Percentiles rank a stretch among this genome's conserved stretches.
Evolutionary conservation across 768 basidiomycete genomes (phyloP).

Genomic region (Mycena alexandri): DNA sequence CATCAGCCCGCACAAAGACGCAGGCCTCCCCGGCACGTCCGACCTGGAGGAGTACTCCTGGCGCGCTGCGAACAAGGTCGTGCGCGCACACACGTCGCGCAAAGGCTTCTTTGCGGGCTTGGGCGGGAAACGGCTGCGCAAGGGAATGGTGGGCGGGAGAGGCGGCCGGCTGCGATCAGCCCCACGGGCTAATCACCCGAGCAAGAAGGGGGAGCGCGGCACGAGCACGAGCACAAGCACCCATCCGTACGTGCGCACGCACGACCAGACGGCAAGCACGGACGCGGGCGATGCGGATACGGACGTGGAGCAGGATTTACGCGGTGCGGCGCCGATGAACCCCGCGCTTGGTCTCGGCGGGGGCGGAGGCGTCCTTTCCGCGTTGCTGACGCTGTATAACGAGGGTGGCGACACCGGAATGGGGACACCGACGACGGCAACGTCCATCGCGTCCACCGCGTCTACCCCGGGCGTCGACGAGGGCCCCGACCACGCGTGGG

Average conservation of each 20-base stretch:
- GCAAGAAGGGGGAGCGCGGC: too few relatives aligned
- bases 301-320: slow-evolving; percentile 40
- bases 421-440: too few relatives aligned
- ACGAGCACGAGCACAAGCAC: too few relatives aligned
- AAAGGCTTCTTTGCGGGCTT: slow-evolving; percentile 39
- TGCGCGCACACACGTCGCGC: slow-evolving; percentile 56
- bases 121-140: not conserved
- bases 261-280: slow-evolving; percentile 1
- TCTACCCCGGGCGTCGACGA: slow-evolving; percentile 39
- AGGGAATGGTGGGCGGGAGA: not conserved
- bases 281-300: too few relatives aligned
- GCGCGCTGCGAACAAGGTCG: slow-evolving; percentile 57
- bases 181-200: too few relatives aligned
- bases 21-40: slow-evolving; percentile 64
- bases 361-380: slow-evolving; percentile 70
- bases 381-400: slow-evolving; percentile 75
- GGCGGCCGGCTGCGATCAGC: too few relatives aligned
- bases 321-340: slow-evolving; percentile 29
- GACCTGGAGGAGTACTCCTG: slow-evolving; percentile 40
- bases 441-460: slow-evolving; percentile 18
- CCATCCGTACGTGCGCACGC: slow-evolving; percentile 19
- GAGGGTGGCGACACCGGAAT: slow-evolving; percentile 27
- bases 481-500: slow-evolving; percentile 2
- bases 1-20: slow-evolving; percentile 73
- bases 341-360: slow-evolving; percentile 37